Conservation (phyloP, 139 green algal genomes). For the Tetratostichococcus sp. region DNA sequence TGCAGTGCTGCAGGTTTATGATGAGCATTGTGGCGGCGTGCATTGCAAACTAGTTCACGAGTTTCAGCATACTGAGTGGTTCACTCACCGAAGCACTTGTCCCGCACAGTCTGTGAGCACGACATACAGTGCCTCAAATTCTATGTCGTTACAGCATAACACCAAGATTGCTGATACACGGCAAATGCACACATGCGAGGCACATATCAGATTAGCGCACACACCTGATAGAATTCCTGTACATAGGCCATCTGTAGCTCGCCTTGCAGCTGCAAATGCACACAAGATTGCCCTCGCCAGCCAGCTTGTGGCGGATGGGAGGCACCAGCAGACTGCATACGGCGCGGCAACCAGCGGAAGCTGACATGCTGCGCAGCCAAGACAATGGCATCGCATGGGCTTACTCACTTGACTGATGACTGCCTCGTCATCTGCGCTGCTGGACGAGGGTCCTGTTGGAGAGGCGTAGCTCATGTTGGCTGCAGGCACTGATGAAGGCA, state of each 20-base stretch:
- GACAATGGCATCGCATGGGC: no score
- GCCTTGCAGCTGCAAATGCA: conserved; percentile 1
- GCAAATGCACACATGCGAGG: neutral
- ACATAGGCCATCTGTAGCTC: conserved; percentile 8
- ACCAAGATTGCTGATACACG: neutral
- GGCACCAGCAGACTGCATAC: neutral
- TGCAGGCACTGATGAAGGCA: no score
- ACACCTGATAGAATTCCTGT: conserved; percentile 17
- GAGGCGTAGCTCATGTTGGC: neutral
- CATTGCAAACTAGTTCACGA: no score
- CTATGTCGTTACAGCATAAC: no score
- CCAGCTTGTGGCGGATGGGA: no score
- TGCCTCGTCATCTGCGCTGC: neutral
- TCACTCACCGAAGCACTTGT: conserved; percentile 84
- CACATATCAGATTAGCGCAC: no score
- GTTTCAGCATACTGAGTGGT: no score
- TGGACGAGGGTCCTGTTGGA: neutral
- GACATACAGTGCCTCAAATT: no score
- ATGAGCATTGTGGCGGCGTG: no score
- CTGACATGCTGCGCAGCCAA: no score
- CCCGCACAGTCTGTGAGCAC: conserved; percentile 75
- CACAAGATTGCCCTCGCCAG: neutral
- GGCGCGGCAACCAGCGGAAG: no score
- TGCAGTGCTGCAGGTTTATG: no score
- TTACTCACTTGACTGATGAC: neutral